Conservation (phyloP, 1,284 basidiomycete genomes). For the Testicularia cyperi region DNA sequence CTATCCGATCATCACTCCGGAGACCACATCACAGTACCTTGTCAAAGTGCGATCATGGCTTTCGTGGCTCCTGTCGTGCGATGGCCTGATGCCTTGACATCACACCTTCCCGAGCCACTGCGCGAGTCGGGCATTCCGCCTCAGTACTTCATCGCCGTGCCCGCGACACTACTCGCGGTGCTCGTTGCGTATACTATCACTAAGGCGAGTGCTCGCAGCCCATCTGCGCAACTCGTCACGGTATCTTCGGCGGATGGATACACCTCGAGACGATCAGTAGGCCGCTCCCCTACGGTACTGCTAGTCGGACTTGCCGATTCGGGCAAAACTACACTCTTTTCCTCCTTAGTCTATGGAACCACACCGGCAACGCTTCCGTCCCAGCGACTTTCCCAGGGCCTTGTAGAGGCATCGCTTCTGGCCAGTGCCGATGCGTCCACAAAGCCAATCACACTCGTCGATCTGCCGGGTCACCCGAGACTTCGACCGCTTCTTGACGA, state of each 20-base stretch:
- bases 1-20: too few relatives aligned
- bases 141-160: slow-evolving; percentile 35
- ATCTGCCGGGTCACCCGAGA: slow-evolving; percentile 53
- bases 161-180: slow-evolving; percentile 35
- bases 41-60: slow-evolving; percentile 11
- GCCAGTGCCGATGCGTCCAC: background rate
- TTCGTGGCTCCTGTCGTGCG: slow-evolving; percentile 31
- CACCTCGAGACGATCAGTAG: slow-evolving; percentile 13
- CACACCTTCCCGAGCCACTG: slow-evolving; percentile 25
- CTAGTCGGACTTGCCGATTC: slow-evolving; percentile 45
- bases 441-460: slow-evolving; percentile 39
- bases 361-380: slow-evolving; percentile 43
- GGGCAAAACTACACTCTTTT: slow-evolving; percentile 54
- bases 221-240: slow-evolving; percentile 3
- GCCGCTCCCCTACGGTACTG: slow-evolving; percentile 32
- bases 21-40: too few relatives aligned
- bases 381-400: slow-evolving; percentile 35
- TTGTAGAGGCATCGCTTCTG: slow-evolving; percentile 3
- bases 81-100: slow-evolving; percentile 39
- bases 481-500: slow-evolving; percentile 42
- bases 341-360: slow-evolving; percentile 43
- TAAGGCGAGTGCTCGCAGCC: slow-evolving; percentile 11
- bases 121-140: slow-evolving; percentile 24
- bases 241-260: background rate
- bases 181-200: slow-evolving; percentile 35